Conservation (phyloP, 805 yeast species). For the Debaryomyces maramus region DNA sequence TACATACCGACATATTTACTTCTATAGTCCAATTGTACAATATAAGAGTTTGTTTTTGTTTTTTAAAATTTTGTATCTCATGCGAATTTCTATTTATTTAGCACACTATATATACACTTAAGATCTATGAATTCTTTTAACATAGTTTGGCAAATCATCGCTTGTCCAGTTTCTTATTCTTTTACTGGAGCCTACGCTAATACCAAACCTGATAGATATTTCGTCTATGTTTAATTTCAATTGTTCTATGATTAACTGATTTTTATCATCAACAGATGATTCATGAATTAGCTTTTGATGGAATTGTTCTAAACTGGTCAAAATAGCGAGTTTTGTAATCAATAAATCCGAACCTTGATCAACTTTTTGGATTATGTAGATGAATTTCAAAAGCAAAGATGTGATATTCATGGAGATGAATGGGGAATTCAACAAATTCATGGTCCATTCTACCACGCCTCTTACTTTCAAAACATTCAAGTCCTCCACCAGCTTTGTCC, state of each 20-base stretch:
- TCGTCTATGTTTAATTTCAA: slow-evolving; percentile 45
- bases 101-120: too few species aligned
- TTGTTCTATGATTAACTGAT: slow-evolving; percentile 23
- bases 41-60: too few species aligned
- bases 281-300: slow-evolving; percentile 15
- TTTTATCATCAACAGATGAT: slow-evolving; percentile 12
- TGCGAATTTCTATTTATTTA: too few species aligned
- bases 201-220: slow-evolving; percentile 43
- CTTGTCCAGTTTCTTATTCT: slow-evolving; percentile 63
- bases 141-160: slow-evolving; percentile 46
- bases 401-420: slow-evolving; percentile 43
- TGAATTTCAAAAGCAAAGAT: slow-evolving; percentile 38
- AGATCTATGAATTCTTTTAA: slow-evolving; percentile 38
- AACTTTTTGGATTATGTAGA: slow-evolving; percentile 50
- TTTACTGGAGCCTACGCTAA: slow-evolving; percentile 46
- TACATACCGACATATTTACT: too few species aligned
- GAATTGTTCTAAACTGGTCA: slow-evolving; percentile 30
- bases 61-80: too few species aligned
- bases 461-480: slow-evolving; percentile 50
- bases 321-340: slow-evolving; percentile 54
- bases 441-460: slow-evolving; percentile 66
- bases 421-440: slow-evolving; percentile 56
- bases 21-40: too few species aligned
- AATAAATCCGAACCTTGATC: slow-evolving; percentile 59
- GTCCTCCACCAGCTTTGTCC: slow-evolving; percentile 51